A percentile compares a stretch with the other conserved stretches of the same genome.
phyloP scores from a whole-genome alignment of 495 filamentous ascomycete genomes.

The Hyaloscypha variabilis region DNA sequence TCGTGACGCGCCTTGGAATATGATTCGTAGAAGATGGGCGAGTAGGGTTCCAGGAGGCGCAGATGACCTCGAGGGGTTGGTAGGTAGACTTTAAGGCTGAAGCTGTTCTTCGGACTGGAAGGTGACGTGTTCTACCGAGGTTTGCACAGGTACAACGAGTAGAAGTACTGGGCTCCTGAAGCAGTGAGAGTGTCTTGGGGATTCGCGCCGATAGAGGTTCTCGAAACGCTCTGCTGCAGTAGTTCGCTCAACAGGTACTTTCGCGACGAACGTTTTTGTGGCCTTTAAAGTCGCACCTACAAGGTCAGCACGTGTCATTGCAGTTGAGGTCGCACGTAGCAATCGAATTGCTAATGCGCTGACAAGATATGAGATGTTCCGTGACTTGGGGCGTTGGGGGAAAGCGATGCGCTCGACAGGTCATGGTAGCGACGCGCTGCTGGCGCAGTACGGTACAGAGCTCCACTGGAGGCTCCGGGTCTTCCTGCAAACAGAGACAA shows the following conservation, averaged over 20 bases:
- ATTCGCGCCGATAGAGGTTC: constrained; percentile 24
- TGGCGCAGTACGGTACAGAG: constrained; percentile 22
- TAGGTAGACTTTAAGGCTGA: constrained; percentile 31
- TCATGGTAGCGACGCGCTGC: constrained; percentile 25
- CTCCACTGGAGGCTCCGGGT: background rate
- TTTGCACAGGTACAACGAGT: constrained; percentile 31
- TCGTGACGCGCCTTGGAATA: constrained; percentile 23
- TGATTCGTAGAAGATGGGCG: constrained; percentile 26
- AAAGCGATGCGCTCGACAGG: constrained; percentile 7
- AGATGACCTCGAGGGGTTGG: constrained; percentile 35
- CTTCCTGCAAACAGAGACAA: constrained; percentile 29
- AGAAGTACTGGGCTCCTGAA: constrained; percentile 23
- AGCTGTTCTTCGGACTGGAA: constrained; percentile 17
- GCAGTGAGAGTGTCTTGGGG: constrained; percentile 13
- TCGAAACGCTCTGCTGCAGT: constrained; percentile 33
- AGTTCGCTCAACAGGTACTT: constrained; percentile 25
- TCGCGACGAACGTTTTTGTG: constrained; percentile 33
- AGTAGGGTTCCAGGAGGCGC: constrained; percentile 21
- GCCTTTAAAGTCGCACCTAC: constrained; percentile 30
- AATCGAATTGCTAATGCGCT: constrained; percentile 26
- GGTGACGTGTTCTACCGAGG: constrained; percentile 32
- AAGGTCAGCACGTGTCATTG: constrained; percentile 36
- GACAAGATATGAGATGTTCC: constrained; percentile 25
- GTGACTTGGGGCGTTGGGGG: constrained; percentile 1
- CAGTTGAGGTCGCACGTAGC: constrained; percentile 32